Conservation (phyloP, 2,329 filamentous ascomycete species). For the Chrysoporthe cubensis region DNA sequence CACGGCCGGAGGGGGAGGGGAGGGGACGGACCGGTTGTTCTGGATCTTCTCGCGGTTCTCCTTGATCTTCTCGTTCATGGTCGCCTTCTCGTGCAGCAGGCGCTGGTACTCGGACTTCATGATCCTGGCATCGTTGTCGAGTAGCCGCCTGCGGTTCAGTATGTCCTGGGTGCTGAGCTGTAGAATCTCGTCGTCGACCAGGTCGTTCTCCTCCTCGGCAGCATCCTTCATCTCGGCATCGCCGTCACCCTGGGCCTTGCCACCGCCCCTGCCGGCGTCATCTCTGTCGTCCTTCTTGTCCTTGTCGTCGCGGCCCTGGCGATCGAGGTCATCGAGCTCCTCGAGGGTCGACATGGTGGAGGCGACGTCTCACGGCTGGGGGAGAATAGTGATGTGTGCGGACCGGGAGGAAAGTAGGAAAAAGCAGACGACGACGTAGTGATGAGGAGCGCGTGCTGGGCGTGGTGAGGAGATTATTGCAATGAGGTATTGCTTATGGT, state of each 20-base stretch:
- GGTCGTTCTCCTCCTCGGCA: conserved; percentile 67
- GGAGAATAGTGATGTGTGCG: neutral
- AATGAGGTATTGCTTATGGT: too few species aligned
- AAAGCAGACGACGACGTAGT: neutral
- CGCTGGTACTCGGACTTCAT: conserved; percentile 98
- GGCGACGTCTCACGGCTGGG: conserved; percentile 12
- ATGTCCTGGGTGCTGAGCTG: conserved; percentile 94
- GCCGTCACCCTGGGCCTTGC: conserved; percentile 60
- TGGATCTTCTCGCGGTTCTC: conserved; percentile 99
- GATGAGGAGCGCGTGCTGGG: neutral
- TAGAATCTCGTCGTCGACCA: conserved; percentile 92
- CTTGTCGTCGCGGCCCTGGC: conserved; percentile 72
- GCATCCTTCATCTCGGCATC: conserved; percentile 94
- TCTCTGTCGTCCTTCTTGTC: conserved; percentile 45
- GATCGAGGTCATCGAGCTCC: conserved; percentile 88
- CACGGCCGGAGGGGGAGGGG: conserved; percentile 1
- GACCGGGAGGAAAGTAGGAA: neutral
- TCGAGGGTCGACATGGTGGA: conserved; percentile 83
- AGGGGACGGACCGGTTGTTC: conserved; percentile 79
- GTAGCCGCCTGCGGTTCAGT: conserved; percentile 82
- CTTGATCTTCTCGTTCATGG: conserved; percentile 99
- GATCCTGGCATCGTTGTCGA: conserved; percentile 97
- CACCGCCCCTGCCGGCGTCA: conserved; percentile 59
- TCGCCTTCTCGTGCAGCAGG: conserved; percentile 90
- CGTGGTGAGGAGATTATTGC: neutral